These are phyloP conservation scores for Adansonia gregorii DNA, from an alignment of 441 rosid genomes.

Conservation along the genomic window DNA sequence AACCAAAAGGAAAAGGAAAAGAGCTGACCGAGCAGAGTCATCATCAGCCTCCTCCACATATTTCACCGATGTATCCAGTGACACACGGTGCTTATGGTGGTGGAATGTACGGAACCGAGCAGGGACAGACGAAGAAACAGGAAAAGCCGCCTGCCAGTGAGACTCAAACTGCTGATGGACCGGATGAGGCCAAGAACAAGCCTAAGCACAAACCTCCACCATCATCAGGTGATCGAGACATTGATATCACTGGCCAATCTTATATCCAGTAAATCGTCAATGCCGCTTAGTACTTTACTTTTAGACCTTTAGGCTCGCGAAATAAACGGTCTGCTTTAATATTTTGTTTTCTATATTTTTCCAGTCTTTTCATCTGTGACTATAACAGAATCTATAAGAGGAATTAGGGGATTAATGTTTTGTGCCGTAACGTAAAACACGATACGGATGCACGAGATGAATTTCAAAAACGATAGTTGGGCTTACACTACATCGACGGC, in stretches of 20 bases:
- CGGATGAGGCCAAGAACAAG: slow-evolving; percentile 34
- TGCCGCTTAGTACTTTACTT: not conserved
- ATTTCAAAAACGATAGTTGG: not conserved
- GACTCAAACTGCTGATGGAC: slow-evolving; percentile 65
- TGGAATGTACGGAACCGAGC: slow-evolving; percentile 58
- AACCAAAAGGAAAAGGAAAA: slow-evolving; percentile 33
- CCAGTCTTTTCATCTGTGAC: not conserved
- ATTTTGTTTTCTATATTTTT: not conserved
- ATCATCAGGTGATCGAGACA: slow-evolving; percentile 60
- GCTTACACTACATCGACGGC: too few species aligned
- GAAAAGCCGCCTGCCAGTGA: slow-evolving; percentile 61
- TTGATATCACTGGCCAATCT: slow-evolving; percentile 67
- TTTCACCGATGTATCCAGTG: slow-evolving; percentile 54
- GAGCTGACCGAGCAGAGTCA: slow-evolving; percentile 19
- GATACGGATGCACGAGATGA: too few species aligned
- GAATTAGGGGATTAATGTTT: not conserved
- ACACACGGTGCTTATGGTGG: slow-evolving; percentile 66
- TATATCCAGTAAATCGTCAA: slow-evolving; percentile 49
- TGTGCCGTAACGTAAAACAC: too few species aligned
- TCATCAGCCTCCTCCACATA: slow-evolving; percentile 46
- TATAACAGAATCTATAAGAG: not conserved
- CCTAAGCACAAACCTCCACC: slow-evolving; percentile 60
- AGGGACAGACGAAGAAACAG: slow-evolving; percentile 27
- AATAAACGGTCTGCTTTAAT: not conserved
- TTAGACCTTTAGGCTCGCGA: not conserved